Evolutionary conservation across 352 stramenopile species (phyloP).

Genomic region (Phytopythium cucurbitacearum): DNA sequence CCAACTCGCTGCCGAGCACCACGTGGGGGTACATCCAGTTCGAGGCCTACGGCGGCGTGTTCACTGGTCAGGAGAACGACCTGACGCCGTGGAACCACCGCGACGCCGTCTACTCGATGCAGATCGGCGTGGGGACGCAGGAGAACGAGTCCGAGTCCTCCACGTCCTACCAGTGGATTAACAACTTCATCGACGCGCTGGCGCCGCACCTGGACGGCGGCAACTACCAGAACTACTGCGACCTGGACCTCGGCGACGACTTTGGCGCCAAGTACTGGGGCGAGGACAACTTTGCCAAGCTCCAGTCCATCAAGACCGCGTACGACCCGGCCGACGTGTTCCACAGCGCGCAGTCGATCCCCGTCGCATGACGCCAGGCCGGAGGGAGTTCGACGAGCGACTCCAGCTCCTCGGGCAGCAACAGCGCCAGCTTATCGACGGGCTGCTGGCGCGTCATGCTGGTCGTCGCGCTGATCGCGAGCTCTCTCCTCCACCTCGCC

Average conservation of each 20-base stretch:
- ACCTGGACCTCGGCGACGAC: slow-evolving; percentile 41
- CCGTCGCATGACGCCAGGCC: slow-evolving; percentile 8
- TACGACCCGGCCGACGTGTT: slow-evolving; percentile 54
- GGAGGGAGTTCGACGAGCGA: too few species aligned
- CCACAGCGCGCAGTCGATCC: slow-evolving; percentile 51
- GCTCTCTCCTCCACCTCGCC: too few species aligned
- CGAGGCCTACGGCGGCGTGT: slow-evolving; percentile 45
- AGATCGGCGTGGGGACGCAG: slow-evolving; percentile 32
- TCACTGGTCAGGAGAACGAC: slow-evolving; percentile 32
- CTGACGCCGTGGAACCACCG: slow-evolving; percentile 44
- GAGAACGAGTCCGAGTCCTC: slow-evolving; percentile 34
- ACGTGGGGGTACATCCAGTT: slow-evolving; percentile 49
- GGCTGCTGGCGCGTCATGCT: too few species aligned
- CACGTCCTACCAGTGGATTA: slow-evolving; percentile 36
- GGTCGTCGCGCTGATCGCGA: too few species aligned
- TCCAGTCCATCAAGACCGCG: slow-evolving; percentile 40
- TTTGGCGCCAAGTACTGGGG: slow-evolving; percentile 47
- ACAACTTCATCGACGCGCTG: slow-evolving; percentile 25
- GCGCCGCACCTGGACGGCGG: slow-evolving; percentile 37
- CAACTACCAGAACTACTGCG: slow-evolving; percentile 63
- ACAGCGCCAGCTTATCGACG: too few species aligned
- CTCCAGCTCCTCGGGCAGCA: too few species aligned
- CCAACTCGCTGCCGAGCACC: slow-evolving; percentile 25
- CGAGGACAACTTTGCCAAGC: slow-evolving; percentile 35
- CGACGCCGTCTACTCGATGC: slow-evolving; percentile 42